These are phyloP conservation scores for Dictyostelium intermedium DNA, from an alignment of 78 protist species.

Conservation along the genomic window DNA sequence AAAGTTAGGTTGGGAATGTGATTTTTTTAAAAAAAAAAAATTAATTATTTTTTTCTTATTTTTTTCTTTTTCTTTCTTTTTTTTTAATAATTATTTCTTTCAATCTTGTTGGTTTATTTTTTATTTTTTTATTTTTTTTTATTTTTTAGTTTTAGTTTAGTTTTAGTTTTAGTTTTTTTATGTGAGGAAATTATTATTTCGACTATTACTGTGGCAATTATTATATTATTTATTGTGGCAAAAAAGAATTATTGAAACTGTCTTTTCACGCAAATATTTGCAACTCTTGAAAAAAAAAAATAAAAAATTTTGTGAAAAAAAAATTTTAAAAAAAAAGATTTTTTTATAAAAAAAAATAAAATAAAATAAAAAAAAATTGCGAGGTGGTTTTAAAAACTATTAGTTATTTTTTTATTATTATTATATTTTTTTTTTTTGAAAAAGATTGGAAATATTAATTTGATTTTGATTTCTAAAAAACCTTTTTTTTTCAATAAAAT, in stretches of 20 bases:
- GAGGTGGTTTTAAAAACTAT: neutral
- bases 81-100: no score
- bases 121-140: neutral
- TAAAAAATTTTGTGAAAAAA: neutral
- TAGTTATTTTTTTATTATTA: neutral
- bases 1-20: no score
- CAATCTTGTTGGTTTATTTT: no score
- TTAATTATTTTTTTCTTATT: no score
- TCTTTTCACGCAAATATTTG: neutral
- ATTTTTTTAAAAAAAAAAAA: no score
- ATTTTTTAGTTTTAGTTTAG: no score
- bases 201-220: neutral
- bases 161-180: neutral
- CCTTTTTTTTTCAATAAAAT: no score
- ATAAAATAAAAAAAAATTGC: neutral
- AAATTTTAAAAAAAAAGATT: no score
- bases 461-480: no score
- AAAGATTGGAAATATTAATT: neutral
- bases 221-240: neutral
- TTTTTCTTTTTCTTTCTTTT: neutral
- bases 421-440: no score
- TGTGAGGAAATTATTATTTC: neutral
- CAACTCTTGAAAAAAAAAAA: neutral
- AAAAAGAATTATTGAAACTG: neutral
- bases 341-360: no score